phyloP scores from a whole-genome alignment of 2,329 filamentous ascomycete species.

The Catunica adiposa region DNA sequence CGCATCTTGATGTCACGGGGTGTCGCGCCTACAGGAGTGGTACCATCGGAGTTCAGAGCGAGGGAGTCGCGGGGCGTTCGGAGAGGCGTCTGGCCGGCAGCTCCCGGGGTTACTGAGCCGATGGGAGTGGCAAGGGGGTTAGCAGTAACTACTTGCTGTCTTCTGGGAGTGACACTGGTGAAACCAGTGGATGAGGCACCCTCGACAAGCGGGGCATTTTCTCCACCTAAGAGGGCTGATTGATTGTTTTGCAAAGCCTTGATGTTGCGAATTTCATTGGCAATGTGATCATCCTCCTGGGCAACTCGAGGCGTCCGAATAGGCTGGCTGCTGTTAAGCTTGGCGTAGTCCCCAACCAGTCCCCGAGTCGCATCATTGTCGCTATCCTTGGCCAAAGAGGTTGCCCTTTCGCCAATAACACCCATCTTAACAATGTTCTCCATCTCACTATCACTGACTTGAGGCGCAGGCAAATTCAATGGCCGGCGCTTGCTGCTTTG shows the following conservation, averaged over 20 bases:
- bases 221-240: constrained; percentile 80
- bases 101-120: constrained; percentile 47
- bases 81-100: constrained; percentile 65
- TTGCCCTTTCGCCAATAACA: constrained; percentile 77
- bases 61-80: constrained; percentile 80
- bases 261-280: constrained; percentile 92
- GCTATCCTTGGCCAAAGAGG: constrained; percentile 53
- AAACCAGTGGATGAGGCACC: constrained; percentile 73
- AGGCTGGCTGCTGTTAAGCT: constrained; percentile 63
- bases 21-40: constrained; percentile 50
- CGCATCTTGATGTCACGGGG: constrained; percentile 58
- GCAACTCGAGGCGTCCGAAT: constrained; percentile 86
- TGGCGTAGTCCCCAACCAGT: constrained; percentile 72
- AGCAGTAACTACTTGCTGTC: constrained; percentile 71
- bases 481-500: constrained; percentile 83
- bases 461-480: constrained; percentile 71
- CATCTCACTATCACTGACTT: constrained; percentile 81
- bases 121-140: constrained; percentile 91
- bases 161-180: constrained; percentile 65
- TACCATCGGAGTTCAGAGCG: constrained; percentile 50
- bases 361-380: constrained; percentile 76
- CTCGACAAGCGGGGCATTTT: constrained; percentile 79
- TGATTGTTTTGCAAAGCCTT: constrained; percentile 83
- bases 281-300: constrained; percentile 84
- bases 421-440: constrained; percentile 99